Evolutionary conservation across 345 rosid species (phyloP).

Genomic region (Theobroma cacao): DNA sequence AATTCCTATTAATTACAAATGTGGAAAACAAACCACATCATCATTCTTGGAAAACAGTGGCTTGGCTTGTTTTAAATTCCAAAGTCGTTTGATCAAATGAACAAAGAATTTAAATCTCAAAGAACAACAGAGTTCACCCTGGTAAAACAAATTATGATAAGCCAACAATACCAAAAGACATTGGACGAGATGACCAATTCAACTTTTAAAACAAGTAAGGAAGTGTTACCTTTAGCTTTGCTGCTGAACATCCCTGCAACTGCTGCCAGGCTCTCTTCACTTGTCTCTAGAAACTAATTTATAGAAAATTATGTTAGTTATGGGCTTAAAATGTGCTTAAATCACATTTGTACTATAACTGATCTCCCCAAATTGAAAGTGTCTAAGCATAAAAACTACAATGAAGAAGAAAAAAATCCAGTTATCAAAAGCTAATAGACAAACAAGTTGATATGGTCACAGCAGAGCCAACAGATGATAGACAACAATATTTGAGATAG

Average conservation of each 20-base stretch:
- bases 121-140: neutral
- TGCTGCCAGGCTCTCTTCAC: conserved; percentile 94
- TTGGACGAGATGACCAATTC: conserved; percentile 4
- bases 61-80: neutral
- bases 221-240: conserved; percentile 90
- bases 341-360: neutral
- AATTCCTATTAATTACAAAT: neutral
- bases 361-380: neutral
- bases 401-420: neutral
- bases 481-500: neutral
- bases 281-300: conserved; percentile 82
- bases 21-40: neutral
- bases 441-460: neutral
- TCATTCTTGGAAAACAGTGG: neutral
- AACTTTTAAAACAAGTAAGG: conserved; percentile 4
- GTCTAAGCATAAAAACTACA: conserved; percentile 4
- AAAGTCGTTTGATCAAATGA: neutral
- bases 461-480: neutral
- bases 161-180: neutral
- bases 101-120: neutral
- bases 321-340: neutral
- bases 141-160: neutral
- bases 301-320: conserved; percentile 19
- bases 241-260: conserved; percentile 99
- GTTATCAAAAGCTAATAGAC: neutral